Base-by-base conservation (phyloP, 1,284 basidiomycete species). In the Leccinum pachyderme region DNA sequence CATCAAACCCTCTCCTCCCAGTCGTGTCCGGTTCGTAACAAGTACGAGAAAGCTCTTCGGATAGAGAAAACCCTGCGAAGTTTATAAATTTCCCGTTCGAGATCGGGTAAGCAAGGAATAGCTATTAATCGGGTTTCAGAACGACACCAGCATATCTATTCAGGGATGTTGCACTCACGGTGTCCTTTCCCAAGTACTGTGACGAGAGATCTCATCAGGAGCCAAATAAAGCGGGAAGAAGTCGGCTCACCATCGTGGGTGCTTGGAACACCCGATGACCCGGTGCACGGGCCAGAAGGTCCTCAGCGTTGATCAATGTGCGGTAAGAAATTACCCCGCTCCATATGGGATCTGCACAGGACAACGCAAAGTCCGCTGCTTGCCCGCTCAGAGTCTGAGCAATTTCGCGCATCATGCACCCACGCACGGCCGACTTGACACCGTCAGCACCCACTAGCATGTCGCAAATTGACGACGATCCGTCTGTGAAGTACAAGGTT, bases 381-480 rank as follows among this genome's bases (percentile, higher is more conserved):
- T 44, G 44, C 43, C 59, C 57, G 5, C 55, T 50, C 49, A 63
- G 41, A 28, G 24, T 46, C 41, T 41, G 47, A 3, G 70, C 62
- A 24, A 68, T 61, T 32, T 74, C 71, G 1, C 60, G 58, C 47
- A 77, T 68, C 65, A 82, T 70, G n/a, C 65, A 61, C 43, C 61
- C 61, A 39, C 81, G 75, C 9, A 81, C 75, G 11, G 66, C 67
- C 0, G 81, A 83, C 61, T 79, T 82, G 54, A 83, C 60, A 0
- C 81, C 81, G 56, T 83, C 81, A 0, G 79, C 78, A 27, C 79
- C 81, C 25, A 82, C 66, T 15, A 82, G 71, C 11, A 82, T 45
- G 55, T 82, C 79, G 59, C 76, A 79, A 4, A 67, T 64, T 3
- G 75, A 73, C 0, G 66, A 67, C 1, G 73, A 66, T 4, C 77